Percentiles rank a stretch among this genome's conserved stretches.
These are phyloP conservation scores for Torrubiella hemipterigena DNA, from an alignment of 2,329 filamentous ascomycete genomes.

Conservation along the genomic window DNA sequence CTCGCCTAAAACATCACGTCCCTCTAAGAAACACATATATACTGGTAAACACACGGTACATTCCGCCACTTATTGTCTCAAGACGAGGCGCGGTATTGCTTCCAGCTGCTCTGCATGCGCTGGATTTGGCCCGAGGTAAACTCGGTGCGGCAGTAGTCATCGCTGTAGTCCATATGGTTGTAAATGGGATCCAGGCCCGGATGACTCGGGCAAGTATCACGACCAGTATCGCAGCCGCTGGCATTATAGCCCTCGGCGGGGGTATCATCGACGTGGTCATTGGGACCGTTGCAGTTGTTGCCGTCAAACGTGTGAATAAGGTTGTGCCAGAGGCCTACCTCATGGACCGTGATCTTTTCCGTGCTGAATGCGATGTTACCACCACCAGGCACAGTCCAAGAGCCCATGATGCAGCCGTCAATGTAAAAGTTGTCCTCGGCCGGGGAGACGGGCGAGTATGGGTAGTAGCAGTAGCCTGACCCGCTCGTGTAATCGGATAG, in stretches of 20 bases:
- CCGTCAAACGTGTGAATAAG: background rate
- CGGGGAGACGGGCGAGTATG: background rate
- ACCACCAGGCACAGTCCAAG: background rate
- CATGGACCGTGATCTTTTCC: background rate
- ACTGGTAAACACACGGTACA: too few relatives aligned
- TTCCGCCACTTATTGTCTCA: too few relatives aligned
- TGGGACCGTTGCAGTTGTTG: background rate
- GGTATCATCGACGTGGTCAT: background rate
- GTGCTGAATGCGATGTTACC: background rate
- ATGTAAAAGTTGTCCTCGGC: background rate
- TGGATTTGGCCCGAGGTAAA: background rate
- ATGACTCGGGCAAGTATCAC: background rate
- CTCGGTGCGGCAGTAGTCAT: background rate
- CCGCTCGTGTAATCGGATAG: conserved; percentile 11
- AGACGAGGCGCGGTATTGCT: background rate
- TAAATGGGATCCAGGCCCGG: background rate
- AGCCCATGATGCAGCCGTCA: background rate
- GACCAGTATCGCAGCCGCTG: background rate
- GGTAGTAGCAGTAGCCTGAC: background rate
- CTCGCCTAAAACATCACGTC: too few relatives aligned
- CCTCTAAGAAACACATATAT: too few relatives aligned
- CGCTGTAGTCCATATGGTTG: background rate
- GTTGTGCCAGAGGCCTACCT: background rate
- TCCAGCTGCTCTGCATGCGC: background rate
- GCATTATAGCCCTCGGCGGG: background rate